Evolutionary conservation across 768 basidiomycete species (phyloP).

Genomic region (Termitomyces sp.): DNA sequence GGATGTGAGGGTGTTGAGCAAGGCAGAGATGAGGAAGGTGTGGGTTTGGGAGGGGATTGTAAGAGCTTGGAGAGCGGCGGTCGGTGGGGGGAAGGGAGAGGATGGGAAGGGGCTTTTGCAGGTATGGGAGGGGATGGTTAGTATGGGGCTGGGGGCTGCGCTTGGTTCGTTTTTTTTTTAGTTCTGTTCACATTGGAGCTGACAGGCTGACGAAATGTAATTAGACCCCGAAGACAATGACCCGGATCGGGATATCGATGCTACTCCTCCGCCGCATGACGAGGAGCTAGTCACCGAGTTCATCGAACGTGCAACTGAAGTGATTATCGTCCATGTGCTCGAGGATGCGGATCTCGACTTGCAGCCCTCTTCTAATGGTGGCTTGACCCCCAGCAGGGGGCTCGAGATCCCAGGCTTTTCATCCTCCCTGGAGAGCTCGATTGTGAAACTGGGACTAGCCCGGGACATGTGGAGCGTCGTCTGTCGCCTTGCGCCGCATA

Average conservation of each 20-base stretch:
- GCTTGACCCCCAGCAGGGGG: slow-evolving; percentile 9
- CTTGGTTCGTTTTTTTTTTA: slow-evolving; percentile 31
- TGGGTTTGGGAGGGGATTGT: slow-evolving; percentile 19
- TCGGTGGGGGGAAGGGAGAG: slow-evolving; percentile 3
- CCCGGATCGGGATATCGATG: slow-evolving; percentile 28
- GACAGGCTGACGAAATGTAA: background rate
- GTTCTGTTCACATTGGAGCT: too few relatives aligned
- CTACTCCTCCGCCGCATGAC: slow-evolving; percentile 14
- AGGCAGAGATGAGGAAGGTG: slow-evolving; percentile 55
- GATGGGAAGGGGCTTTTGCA: slow-evolving; percentile 22
- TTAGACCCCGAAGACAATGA: slow-evolving; percentile 37
- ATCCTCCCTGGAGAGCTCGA: slow-evolving; percentile 2
- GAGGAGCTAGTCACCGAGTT: slow-evolving; percentile 35
- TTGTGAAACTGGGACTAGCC: slow-evolving; percentile 51
- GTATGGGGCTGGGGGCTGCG: slow-evolving; percentile 38
- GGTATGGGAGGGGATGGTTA: slow-evolving; percentile 56
- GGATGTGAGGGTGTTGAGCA: slow-evolving; percentile 53
- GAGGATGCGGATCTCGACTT: slow-evolving; percentile 40
- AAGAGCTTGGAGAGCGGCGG: slow-evolving; percentile 13
- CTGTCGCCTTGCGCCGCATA: slow-evolving; percentile 34
- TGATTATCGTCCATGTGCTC: slow-evolving; percentile 42
- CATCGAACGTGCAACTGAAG: slow-evolving; percentile 30
- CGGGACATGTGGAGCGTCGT: slow-evolving; percentile 53
- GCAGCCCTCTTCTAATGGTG: slow-evolving; percentile 6
- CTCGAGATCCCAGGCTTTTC: slow-evolving; percentile 8